Conservation (phyloP, 441 rosid species). For the Bruguiera hainesii region DNA sequence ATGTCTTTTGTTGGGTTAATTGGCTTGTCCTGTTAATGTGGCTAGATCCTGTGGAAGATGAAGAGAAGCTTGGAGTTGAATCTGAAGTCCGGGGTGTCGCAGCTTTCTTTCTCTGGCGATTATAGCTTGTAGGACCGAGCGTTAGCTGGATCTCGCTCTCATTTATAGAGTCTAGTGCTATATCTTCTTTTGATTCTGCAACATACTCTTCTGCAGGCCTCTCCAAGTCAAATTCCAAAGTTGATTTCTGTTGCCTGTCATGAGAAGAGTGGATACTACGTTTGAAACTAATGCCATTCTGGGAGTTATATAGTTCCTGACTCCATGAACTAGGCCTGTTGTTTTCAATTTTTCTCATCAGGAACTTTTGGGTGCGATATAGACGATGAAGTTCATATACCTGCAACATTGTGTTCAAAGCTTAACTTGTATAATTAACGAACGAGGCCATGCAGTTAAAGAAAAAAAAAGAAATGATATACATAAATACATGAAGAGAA, state of each 20-base stretch:
- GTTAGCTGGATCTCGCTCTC: conserved; percentile 88
- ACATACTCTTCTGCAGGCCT: conserved; percentile 32
- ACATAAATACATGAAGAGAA: background rate
- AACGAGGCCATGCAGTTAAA: background rate
- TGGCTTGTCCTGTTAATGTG: conserved; percentile 37
- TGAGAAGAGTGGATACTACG: conserved; percentile 16
- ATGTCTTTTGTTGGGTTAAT: conserved; percentile 15
- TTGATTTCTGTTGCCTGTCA: conserved; percentile 21
- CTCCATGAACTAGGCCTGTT: conserved; percentile 16
- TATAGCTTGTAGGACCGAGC: conserved; percentile 61
- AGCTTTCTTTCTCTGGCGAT: conserved; percentile 35
- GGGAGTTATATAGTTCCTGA: conserved; percentile 22
- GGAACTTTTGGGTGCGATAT: conserved; percentile 67
- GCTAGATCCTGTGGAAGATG: conserved; percentile 74
- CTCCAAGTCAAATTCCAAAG: conserved; percentile 34
- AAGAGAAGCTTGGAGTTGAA: conserved; percentile 67
- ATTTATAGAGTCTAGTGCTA: conserved; percentile 39
- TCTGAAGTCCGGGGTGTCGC: conserved; percentile 40
- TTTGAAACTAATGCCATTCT: conserved; percentile 22
- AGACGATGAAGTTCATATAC: conserved; percentile 91
- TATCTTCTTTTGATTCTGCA: conserved; percentile 27
- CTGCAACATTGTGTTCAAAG: conserved; percentile 29
- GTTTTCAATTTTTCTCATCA: conserved; percentile 58
- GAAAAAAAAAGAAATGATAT: background rate
- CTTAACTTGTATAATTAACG: background rate